phyloP scores from a whole-genome alignment of 331 rosid genomes.

The Dryas integrifolia region DNA sequence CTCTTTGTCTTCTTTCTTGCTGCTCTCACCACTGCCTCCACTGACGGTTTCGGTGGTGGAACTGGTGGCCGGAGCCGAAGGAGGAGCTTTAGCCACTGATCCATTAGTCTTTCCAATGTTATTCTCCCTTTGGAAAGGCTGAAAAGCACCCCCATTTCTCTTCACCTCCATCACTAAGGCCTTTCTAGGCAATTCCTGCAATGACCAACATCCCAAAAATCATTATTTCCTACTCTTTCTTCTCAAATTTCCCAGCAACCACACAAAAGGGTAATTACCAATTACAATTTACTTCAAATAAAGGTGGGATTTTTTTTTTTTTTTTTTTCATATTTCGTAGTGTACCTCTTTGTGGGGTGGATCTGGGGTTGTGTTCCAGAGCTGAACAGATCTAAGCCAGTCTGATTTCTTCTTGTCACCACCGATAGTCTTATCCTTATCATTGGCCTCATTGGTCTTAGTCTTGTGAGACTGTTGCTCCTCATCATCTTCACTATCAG shows the following conservation, averaged over 20 bases:
- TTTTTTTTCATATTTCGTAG: too few species aligned
- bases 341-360: slow-evolving; percentile 54
- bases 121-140: slow-evolving; percentile 73
- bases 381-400: slow-evolving; percentile 91
- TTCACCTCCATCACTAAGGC: slow-evolving; percentile 64
- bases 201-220: slow-evolving; percentile 1
- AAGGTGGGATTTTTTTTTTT: background rate
- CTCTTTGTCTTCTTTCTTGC: slow-evolving; percentile 59
- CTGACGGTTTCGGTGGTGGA: slow-evolving; percentile 46
- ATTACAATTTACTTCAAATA: background rate
- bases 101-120: slow-evolving; percentile 29
- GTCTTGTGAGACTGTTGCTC: slow-evolving; percentile 39
- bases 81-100: slow-evolving; percentile 12
- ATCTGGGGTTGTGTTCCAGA: slow-evolving; percentile 65
- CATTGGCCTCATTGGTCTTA: slow-evolving; percentile 23
- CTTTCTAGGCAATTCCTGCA: slow-evolving; percentile 64
- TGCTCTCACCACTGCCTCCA: slow-evolving; percentile 32
- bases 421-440: slow-evolving; percentile 23
- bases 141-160: slow-evolving; percentile 75
- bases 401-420: slow-evolving; percentile 58
- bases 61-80: slow-evolving; percentile 50
- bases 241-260: background rate
- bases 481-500: slow-evolving; percentile 39
- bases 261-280: background rate
- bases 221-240: slow-evolving; percentile 7